Conservation (phyloP, 2,329 filamentous ascomycete genomes). For the Polytolypa hystricis region DNA sequence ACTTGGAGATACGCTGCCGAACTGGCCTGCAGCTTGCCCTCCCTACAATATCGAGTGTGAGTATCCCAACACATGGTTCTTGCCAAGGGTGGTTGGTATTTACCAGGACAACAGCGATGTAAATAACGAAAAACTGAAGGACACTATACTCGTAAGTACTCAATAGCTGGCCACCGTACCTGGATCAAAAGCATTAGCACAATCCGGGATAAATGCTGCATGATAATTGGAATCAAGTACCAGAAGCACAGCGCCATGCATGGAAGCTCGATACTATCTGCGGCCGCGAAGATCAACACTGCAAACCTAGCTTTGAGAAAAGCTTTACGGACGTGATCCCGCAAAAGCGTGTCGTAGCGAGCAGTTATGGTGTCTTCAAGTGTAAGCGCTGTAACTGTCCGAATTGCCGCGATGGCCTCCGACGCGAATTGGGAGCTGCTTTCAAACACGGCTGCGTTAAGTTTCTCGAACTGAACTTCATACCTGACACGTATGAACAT, state of each 20-base stretch:
- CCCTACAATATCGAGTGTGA: slow-evolving; percentile 33
- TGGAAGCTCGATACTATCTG: slow-evolving; percentile 54
- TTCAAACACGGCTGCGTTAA: slow-evolving; percentile 57
- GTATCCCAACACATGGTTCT: background rate
- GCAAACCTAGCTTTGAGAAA: slow-evolving; percentile 51
- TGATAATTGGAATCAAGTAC: slow-evolving; percentile 31
- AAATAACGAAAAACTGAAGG: slow-evolving; percentile 46
- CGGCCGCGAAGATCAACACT: slow-evolving; percentile 56
- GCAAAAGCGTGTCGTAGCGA: slow-evolving; percentile 51
- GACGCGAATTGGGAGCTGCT: slow-evolving; percentile 64
- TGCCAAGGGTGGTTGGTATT: background rate
- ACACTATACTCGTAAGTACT: slow-evolving; percentile 38
- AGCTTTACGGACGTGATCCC: slow-evolving; percentile 47
- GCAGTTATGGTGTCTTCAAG: slow-evolving; percentile 55
- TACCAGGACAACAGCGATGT: slow-evolving; percentile 50
- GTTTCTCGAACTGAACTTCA: slow-evolving; percentile 56
- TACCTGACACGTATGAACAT: slow-evolving; percentile 48
- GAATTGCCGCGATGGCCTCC: slow-evolving; percentile 62
- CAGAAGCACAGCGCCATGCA: slow-evolving; percentile 53
- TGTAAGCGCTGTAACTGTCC: slow-evolving; percentile 59
- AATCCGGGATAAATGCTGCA: background rate
- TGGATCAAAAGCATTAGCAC: slow-evolving; percentile 30
- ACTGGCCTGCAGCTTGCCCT: slow-evolving; percentile 55
- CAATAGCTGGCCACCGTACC: slow-evolving; percentile 54
- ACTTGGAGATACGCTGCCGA: slow-evolving; percentile 55